Base-by-base conservation (phyloP, 192 early-diverging fungal genomes). In the Globomyces pollinis-pini region DNA sequence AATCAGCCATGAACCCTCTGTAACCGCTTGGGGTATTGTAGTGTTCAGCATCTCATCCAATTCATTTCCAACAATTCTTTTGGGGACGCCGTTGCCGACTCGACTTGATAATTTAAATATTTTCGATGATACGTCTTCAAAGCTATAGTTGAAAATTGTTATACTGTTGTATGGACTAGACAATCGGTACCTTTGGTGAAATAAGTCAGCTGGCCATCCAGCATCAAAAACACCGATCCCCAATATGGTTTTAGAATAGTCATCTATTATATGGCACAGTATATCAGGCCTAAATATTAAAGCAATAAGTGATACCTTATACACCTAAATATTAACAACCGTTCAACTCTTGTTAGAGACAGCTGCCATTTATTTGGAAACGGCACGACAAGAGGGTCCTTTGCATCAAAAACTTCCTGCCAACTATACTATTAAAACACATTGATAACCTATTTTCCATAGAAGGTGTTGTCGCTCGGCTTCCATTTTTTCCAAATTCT, bases 401-500 rank as follows among this genome's bases (percentile, higher is more conserved):
- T 11, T 3, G 67, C 20, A 9, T 63, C 28, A 24, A 52, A 67
- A 2, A 70, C 54, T 44, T 63, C 61, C 36, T 72, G 64, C 34
- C 63, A 72, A 51, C 64, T 26, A n/a, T n/a, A n/a, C n/a, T n/a
- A n/a, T n/a, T n/a, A n/a, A n/a, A n/a, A n/a, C n/a, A n/a, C n/a
- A n/a, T n/a, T n/a, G n/a, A n/a, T n/a, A n/a, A n/a, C n/a, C n/a
- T 68, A 2, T 8, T 15, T 39, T 67, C 67, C 0, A n/a, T n/a
- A 13, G 23, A 35, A 2, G 67, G 59, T 4, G 68, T 70, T 0
- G 69, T 66, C 0, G 67, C 50, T 29, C 38, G 31, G 38, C 65
- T 72, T 1, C 61, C 65, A 32, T 56, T 70, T 28, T 57, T 53
- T 1, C 43, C 38, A 50, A 72, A 72, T 1, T 72, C 70, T 24